Evolutionary conservation across 2,329 filamentous ascomycete genomes (phyloP).

Genomic region (Phialophora tarda): DNA sequence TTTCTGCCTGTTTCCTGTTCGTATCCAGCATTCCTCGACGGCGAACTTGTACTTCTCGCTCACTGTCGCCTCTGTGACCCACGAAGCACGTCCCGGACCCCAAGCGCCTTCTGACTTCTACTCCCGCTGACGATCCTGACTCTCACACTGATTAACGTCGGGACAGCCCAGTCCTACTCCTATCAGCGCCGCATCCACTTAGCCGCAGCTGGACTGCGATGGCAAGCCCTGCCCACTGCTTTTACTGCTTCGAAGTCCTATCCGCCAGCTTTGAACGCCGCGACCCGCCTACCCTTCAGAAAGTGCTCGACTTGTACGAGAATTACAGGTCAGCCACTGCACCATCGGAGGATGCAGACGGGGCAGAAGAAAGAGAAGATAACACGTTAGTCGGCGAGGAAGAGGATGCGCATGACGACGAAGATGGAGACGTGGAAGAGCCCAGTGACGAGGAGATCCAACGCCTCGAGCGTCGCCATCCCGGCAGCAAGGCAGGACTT

Average conservation of each 20-base stretch:
- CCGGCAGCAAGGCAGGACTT: slow-evolving; percentile 28
- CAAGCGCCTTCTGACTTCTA: not conserved
- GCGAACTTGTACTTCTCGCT: not conserved
- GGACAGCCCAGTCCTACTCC: not conserved
- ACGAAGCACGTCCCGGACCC: not conserved
- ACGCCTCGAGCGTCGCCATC: slow-evolving; percentile 28
- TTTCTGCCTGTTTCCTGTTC: slow-evolving; percentile 20
- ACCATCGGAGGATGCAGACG: slow-evolving; percentile 9
- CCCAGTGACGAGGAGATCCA: slow-evolving; percentile 26
- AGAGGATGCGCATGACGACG: slow-evolving; percentile 43
- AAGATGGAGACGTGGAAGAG: slow-evolving; percentile 41
- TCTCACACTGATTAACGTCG: not conserved
- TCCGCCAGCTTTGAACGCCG: slow-evolving; percentile 74
- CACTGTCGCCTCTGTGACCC: not conserved
- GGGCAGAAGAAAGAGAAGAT: slow-evolving; percentile 33
- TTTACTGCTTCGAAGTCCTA: slow-evolving; percentile 90
- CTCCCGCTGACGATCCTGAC: not conserved
- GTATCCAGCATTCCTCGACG: not conserved
- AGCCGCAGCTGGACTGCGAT: slow-evolving; percentile 55
- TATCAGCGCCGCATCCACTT: not conserved
- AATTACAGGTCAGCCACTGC: slow-evolving; percentile 49
- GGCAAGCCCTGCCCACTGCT: slow-evolving; percentile 84
- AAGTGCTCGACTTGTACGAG: slow-evolving; percentile 73
- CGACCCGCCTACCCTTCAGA: slow-evolving; percentile 67
- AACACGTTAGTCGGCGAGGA: slow-evolving; percentile 40